Base-by-base conservation (phyloP, 2,329 filamentous ascomycete genomes). In the Colletotrichum camelliae region DNA sequence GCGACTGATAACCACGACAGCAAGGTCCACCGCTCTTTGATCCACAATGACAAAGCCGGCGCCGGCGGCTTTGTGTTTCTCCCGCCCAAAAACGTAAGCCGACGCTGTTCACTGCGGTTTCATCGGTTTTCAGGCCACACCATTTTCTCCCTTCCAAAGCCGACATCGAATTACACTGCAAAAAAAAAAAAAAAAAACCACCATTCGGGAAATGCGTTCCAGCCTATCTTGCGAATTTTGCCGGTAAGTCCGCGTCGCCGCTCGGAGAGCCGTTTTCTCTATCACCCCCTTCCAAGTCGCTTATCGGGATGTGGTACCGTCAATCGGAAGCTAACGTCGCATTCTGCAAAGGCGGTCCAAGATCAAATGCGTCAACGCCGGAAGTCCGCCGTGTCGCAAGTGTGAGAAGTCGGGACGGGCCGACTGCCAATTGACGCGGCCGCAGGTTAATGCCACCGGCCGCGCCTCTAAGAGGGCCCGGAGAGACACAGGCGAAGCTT, bases 151-250 rank as follows among this genome's bases (percentile, higher is more conserved):
- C 21, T 39, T 7, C 37, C 64, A 72, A 43, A 75, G 60, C 68
- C 75, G 75, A 72, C 21, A 21, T 7, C 48, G 29, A 9, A 35
- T 43, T 12, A 62, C 27, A 48, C 43, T 48, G 43, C 43, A 2
- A 21, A 21, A n/a, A n/a, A n/a, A n/a, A n/a, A n/a, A n/a, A 21
- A 21, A n/a, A 48, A 48, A 15, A 43, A 58, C 52, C 12, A 31
- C 43, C 43, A 48, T 48, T 52, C 48, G 35, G 71, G 27, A 62
- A 33, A 84, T 84, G 83, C 77, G 83, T 1, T 83, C 83, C 27
- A 84, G 83, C 73, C 48, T 84, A 24, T 84, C 82, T 4, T 84
- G 83, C 76, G 82, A 84, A 39, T 77, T 77, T 39, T 84, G 83
- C 68, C 78, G 83, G 83, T 83, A 76, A 77, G 80, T 77, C 31